Percentiles rank a stretch among this genome's conserved stretches.
Evolutionary conservation across 495 filamentous ascomycete species (phyloP).

Genomic region (Penicillium salamii): DNA sequence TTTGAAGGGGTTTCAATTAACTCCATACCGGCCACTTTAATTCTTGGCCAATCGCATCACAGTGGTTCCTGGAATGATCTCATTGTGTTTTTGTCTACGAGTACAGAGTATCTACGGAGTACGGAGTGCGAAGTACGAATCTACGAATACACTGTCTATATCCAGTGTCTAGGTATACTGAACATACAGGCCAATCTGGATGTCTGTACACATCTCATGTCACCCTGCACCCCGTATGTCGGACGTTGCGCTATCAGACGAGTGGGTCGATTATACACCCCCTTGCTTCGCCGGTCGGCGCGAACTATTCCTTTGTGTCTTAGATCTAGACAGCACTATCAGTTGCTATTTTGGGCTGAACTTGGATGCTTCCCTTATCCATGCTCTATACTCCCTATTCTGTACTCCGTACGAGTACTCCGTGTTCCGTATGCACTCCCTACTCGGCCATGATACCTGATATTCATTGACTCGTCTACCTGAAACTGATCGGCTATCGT

Average conservation of each 20-base stretch:
- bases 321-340: neutral
- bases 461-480: neutral
- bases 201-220: neutral
- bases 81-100: neutral
- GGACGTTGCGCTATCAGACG: neutral
- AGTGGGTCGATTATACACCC: constrained; percentile 2
- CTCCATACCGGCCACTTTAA: constrained; percentile 8
- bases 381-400: neutral
- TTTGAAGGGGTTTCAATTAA: constrained; percentile 8
- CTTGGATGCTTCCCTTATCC: neutral
- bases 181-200: neutral
- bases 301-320: neutral
- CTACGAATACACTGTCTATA: too few species aligned
- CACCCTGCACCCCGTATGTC: neutral
- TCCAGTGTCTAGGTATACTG: too few species aligned
- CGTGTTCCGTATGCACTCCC: neutral
- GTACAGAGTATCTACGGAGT: too few species aligned
- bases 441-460: too few species aligned
- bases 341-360: too few species aligned
- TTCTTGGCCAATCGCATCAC: constrained; percentile 4
- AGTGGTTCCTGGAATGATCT: constrained; percentile 6
- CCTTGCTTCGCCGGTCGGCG: neutral
- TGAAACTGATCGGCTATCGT: neutral
- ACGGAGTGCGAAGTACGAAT: too few species aligned
- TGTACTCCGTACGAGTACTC: neutral